Conservation (phyloP, 1,284 basidiomycete species). For the Apiotrichum porosum region DNA sequence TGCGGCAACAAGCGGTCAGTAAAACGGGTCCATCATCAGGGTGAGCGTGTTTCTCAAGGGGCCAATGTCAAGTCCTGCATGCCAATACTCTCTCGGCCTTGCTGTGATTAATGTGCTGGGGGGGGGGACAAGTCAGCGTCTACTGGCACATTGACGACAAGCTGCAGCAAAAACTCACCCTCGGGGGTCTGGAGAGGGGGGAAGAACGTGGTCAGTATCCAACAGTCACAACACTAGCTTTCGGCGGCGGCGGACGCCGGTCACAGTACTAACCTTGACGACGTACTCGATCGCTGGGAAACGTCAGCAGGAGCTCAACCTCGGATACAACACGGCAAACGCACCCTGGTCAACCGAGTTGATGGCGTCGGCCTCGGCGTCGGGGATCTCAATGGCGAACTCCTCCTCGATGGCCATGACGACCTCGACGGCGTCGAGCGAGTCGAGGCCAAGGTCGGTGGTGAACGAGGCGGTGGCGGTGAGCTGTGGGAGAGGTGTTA, state of each 20-base stretch:
- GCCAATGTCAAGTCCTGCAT: conserved; percentile 23
- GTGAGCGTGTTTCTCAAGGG: no score
- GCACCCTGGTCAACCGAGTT: conserved; percentile 87
- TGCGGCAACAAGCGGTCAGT: background rate
- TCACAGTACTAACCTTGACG: conserved; percentile 62
- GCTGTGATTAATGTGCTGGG: conserved; percentile 28
- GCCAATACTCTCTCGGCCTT: conserved; percentile 18
- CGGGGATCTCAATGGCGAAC: conserved; percentile 70
- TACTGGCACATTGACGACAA: no score
- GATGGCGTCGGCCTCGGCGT: conserved; percentile 97
- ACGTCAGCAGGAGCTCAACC: background rate
- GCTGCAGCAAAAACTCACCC: conserved; percentile 28
- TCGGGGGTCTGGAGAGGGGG: conserved; percentile 38
- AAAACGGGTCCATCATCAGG: no score
- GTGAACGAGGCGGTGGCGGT: conserved; percentile 70
- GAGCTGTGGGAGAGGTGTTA: conserved; percentile 56
- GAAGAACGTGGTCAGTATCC: conserved; percentile 10
- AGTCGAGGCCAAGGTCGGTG: conserved; percentile 89
- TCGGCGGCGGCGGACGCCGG: no score
- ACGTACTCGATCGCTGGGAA: conserved; percentile 90
- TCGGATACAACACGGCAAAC: conserved; percentile 24
- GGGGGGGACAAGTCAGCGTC: conserved; percentile 10
- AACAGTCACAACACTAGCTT: no score
- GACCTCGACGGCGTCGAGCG: conserved; percentile 95
- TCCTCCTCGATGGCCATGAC: conserved; percentile 99